Evolutionary conservation across 1,139 yeast species (phyloP).

Genomic region (Wickerhamomyces sp.): DNA sequence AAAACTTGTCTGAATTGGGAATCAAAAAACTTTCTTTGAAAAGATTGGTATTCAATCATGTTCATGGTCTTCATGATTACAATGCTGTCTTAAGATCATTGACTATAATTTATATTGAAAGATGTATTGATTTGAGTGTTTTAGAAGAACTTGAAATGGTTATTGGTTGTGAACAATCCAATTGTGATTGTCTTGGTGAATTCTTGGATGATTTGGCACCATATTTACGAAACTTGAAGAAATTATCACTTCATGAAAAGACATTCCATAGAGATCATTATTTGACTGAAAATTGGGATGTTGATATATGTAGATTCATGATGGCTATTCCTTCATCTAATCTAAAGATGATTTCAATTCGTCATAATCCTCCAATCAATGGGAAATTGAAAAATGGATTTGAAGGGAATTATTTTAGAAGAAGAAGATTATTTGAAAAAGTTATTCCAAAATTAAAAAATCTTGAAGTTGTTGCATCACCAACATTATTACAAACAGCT

Average conservation of each 20-base stretch:
- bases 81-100: slow-evolving; percentile 28
- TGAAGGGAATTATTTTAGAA: slow-evolving; percentile 65
- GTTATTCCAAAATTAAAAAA: slow-evolving; percentile 42
- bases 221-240: slow-evolving; percentile 26
- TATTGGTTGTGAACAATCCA: slow-evolving; percentile 39
- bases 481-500: slow-evolving; percentile 52
- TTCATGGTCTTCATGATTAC: slow-evolving; percentile 37
- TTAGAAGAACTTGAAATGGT: slow-evolving; percentile 35
- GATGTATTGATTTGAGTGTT: slow-evolving; percentile 26
- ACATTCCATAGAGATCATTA: slow-evolving; percentile 42
- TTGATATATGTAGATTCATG: slow-evolving; percentile 42
- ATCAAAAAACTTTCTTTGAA: slow-evolving; percentile 20
- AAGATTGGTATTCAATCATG: slow-evolving; percentile 33
- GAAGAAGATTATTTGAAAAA: slow-evolving; percentile 44
- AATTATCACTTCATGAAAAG: slow-evolving; percentile 44
- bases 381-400: slow-evolving; percentile 51
- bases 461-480: slow-evolving; percentile 43
- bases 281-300: slow-evolving; percentile 53
- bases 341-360: slow-evolving; percentile 38
- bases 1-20: slow-evolving; percentile 23
- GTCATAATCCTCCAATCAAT: slow-evolving; percentile 48
- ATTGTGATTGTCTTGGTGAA: slow-evolving; percentile 41
- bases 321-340: slow-evolving; percentile 30
- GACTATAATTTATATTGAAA: slow-evolving; percentile 23
- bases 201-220: slow-evolving; percentile 32